Evolutionary conservation across 371 early-diverging fungal species (phyloP), one percentile per base, ranked within the genome.

Genomic region (Mortierella sp.): DNA sequence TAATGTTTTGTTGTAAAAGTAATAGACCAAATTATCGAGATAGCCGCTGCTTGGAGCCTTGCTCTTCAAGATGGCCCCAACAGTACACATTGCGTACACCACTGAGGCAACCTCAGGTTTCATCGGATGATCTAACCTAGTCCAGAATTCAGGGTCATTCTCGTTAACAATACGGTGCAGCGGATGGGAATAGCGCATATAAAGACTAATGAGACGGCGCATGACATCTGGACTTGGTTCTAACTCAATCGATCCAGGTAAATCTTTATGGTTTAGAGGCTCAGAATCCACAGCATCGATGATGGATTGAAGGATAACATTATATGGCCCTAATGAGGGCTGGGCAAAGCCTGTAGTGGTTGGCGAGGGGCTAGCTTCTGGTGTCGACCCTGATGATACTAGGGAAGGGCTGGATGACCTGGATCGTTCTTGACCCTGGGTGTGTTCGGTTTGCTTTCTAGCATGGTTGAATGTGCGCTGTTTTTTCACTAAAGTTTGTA

Each of bases 41-140:
- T 42, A 9, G 9, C 72, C 73, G 0, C 66, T 26, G 29, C 59
- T 17, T 5, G 69, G 42, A 7, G 56, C 13, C 23, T 58, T 51
- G 15, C 34, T 66, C 55, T 34, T 56, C 32, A 60, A 69, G 12
- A 78, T 1, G 3, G 78, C 78, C 0, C 78, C 78, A 9, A 69
- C 54, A 3, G 73, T 62, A 32, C 78, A 78, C 78, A 78, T 78
- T 29, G 78, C 72, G 35, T 78, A 78, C 4, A 78, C 78, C 8
- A 78, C 28, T 26, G 61, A 64, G 15, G 78, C 72, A 22, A 62
- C 51, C 28, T 64, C 66, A 9, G 69, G 70, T 13, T 56, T 55
- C 54, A 78, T 64, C 3, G 66, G 72, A 9, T 32, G 61, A n/a
- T 78, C 64, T 32, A 78, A 73, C 57, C 70, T 55, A 22, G 47